Base-by-base conservation (phyloP, 2,329 filamentous ascomycete species). In the Aureobasidium leucospermi region DNA sequence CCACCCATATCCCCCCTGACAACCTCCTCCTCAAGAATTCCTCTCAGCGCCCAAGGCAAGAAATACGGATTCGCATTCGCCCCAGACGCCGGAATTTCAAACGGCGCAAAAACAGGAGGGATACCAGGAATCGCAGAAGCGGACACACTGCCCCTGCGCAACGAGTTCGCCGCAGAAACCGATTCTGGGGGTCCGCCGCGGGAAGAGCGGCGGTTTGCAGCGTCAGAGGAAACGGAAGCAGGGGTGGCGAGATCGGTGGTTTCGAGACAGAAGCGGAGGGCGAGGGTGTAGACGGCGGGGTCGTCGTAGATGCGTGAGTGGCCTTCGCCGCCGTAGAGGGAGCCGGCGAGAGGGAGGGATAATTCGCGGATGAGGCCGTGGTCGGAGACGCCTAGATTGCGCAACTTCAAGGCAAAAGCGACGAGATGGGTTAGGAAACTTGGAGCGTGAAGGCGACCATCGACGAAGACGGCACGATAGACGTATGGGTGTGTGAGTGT, bases 241-340 rank as follows among this genome's bases (percentile, higher is more conserved):
- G 49, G 5, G 6, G 23, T 16, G 43, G 65, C 53, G 1, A 62
- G 48, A 46, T 73, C 73, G 0, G 75, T 77, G 7, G 75, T 79
- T 62, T 78, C 76, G 10, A 80, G 73, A 0, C 76, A 73, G 63
- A 78, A 78, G 41, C 73, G 71, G 0, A 79, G 71, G 4, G 78
- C 77, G 3, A 77, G 72, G 75, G 88, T 84, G 72, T 97, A 99
- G 19, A 97, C 88, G 42, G 85, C 83, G 5, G 85, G 81, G 59
- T 99, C 94, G 66, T 95, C 92, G 71, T 99, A 97, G 4, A 99
- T 83, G 45, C 92, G 84, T 6, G 90, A 96, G 74, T 99, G 94
- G 1, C 94, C 94, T 68, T 96, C 93, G 46, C 94, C 94, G 8
- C 86, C 85, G 68, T 96, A 96, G 0, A 99, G 79, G 60, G 89